These are phyloP conservation scores for Rachicladosporium sp. DNA, from an alignment of 2,329 filamentous ascomycete genomes.

Conservation along the genomic window DNA sequence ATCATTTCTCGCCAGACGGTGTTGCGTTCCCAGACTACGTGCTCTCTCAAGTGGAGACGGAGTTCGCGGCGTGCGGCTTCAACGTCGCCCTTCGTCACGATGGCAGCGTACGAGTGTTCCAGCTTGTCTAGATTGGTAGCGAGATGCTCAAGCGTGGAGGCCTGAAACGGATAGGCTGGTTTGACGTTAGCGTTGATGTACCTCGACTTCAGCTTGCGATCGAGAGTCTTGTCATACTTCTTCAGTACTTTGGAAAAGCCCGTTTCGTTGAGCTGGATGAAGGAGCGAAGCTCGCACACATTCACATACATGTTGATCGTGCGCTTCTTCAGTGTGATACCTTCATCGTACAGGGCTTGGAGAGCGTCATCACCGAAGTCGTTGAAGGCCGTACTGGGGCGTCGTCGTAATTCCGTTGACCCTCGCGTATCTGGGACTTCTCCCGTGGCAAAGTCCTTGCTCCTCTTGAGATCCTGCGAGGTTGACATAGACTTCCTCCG, in stretches of 20 bases:
- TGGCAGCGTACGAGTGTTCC: slow-evolving; percentile 65
- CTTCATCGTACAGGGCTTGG: slow-evolving; percentile 54
- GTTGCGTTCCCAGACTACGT: slow-evolving; percentile 97
- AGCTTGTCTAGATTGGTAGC: slow-evolving; percentile 61
- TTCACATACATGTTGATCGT: slow-evolving; percentile 80
- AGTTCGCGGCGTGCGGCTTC: slow-evolving; percentile 70
- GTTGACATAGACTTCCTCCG: slow-evolving; percentile 17
- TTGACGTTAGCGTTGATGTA: slow-evolving; percentile 69
- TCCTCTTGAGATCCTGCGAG: slow-evolving; percentile 1
- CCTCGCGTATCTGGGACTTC: slow-evolving; percentile 6
- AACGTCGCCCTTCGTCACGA: slow-evolving; percentile 73
- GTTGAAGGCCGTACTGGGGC: slow-evolving; percentile 56
- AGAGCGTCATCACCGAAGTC: slow-evolving; percentile 68
- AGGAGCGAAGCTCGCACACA: slow-evolving; percentile 90
- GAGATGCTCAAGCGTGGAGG: slow-evolving; percentile 56
- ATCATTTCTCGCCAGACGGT: slow-evolving; percentile 99
- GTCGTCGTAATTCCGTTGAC: slow-evolving; percentile 40
- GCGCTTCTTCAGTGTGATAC: slow-evolving; percentile 85
- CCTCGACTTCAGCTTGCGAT: slow-evolving; percentile 62
- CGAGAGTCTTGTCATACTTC: slow-evolving; percentile 94
- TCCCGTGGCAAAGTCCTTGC: slow-evolving; percentile 12
- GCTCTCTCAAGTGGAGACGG: slow-evolving; percentile 80
- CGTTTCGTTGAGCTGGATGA: slow-evolving; percentile 88
- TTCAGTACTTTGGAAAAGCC: slow-evolving; percentile 94
- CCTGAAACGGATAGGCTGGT: slow-evolving; percentile 68